phyloP scores from a whole-genome alignment of 176 grass and related monocot species.

The Eremochloa ophiuroides region DNA sequence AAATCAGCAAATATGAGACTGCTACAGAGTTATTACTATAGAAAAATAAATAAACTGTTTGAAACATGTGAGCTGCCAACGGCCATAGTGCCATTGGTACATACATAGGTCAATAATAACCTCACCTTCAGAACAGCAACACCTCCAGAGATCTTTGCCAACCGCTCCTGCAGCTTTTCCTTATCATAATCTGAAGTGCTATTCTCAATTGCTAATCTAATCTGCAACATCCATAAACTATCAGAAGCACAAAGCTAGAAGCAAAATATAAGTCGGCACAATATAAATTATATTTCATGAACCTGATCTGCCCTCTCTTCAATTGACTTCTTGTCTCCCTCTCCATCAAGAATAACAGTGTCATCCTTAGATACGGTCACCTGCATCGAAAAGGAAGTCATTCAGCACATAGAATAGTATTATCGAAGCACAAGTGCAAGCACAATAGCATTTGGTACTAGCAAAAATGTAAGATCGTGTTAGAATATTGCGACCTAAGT shows the following conservation, averaged over 20 bases:
- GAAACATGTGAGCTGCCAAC: neutral
- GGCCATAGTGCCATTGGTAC: too few relatives aligned
- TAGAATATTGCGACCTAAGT: neutral
- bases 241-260: neutral
- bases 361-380: conserved; percentile 96
- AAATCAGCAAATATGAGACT: neutral
- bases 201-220: conserved; percentile 80
- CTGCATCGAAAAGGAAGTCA: conserved; percentile 24
- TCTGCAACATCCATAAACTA: conserved; percentile 39
- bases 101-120: neutral
- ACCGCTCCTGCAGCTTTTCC: conserved; percentile 83
- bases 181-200: conserved; percentile 94
- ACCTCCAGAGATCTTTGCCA: conserved; percentile 97
- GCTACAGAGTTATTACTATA: neutral
- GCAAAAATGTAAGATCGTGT: neutral
- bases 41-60: neutral
- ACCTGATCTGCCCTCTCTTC: conserved; percentile 91
- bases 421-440: neutral
- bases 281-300: neutral
- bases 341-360: conserved; percentile 95
- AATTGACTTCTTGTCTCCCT: conserved; percentile 83
- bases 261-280: neutral
- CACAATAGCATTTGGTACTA: neutral
- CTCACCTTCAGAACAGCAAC: conserved; percentile 93
- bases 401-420: neutral